These are phyloP conservation scores for Pythium angustatum DNA, from an alignment of 352 stramenopile genomes.

Conservation along the genomic window DNA sequence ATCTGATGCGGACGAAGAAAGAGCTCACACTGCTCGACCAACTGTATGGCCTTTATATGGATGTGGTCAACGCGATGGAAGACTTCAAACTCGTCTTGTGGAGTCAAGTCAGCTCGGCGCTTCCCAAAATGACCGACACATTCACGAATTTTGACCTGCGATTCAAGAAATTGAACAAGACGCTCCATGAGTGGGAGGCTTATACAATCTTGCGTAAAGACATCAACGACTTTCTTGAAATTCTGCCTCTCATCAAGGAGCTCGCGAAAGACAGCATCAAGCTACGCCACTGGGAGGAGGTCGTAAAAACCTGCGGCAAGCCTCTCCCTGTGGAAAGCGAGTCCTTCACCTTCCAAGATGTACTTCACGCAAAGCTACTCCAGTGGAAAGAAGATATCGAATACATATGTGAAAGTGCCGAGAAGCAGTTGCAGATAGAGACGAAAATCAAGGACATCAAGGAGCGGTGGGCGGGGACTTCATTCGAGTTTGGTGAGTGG, in stretches of 20 bases:
- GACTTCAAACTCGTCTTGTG: constrained; percentile 97
- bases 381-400: constrained; percentile 94
- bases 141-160: constrained; percentile 82
- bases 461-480: constrained; percentile 90
- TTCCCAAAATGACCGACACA: constrained; percentile 96
- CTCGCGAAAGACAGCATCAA: constrained; percentile 97
- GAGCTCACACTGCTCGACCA: constrained; percentile 94
- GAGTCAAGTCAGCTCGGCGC: constrained; percentile 92
- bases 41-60: constrained; percentile 96
- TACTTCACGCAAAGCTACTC: constrained; percentile 94
- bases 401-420: constrained; percentile 96
- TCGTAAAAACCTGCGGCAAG: constrained; percentile 93
- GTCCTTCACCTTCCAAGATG: constrained; percentile 95
- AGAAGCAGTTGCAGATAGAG: constrained; percentile 98
- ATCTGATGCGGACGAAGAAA: constrained; percentile 97
- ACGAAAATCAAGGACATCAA: constrained; percentile 93
- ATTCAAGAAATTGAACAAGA: constrained; percentile 97
- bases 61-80: constrained; percentile 96
- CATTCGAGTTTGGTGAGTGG: constrained; percentile 95
- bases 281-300: constrained; percentile 96
- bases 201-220: constrained; percentile 96
- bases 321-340: constrained; percentile 92
- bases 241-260: constrained; percentile 95
- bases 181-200: constrained; percentile 96
- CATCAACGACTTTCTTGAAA: constrained; percentile 98